Base-by-base conservation (phyloP, 495 filamentous ascomycete species). In the Aspergillus asperescens region DNA sequence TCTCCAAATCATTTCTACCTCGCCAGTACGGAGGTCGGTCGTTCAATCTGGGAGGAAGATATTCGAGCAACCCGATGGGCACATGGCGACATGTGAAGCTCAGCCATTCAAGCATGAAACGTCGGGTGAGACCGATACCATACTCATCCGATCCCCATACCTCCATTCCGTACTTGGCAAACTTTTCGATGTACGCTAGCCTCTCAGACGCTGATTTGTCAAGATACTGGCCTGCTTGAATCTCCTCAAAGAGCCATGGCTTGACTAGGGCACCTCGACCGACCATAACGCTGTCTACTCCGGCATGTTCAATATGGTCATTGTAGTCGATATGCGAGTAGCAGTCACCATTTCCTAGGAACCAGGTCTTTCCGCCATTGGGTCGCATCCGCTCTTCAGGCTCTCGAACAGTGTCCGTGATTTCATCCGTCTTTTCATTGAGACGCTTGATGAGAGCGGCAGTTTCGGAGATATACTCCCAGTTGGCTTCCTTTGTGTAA, bases 181-280 rank as follows among this genome's bases (percentile, higher is more conserved):
- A 98, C 61, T 89, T 88, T 68, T 92, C 87, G 15, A 98, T 71
- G 57, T 91, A 85, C n/a, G 72, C 68, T 32, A 98, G 72, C 28
- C 93, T 85, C 78, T 98, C 93, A 0, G 82, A 77, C 7, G 90
- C 86, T 13, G 87, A 86, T 63, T 97, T 98, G 73, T 98, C 93
- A 15, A 98, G 78, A 58, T 97, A 96, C 67, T 97, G 94, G 1
- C 88, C 86, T 28, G 80, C 77, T 54, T 86, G 82, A 53, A 98
- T 97, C 67, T 98, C 93, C 64, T 97, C 93, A 63, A 96, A 98
- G 44, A 98, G 69, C 93, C 93, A 98, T 1, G 94, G 90, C 71
- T 97, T 98, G 68, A 96, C 86, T 52, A 97, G 73, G 5, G 92
- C 91, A 38, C 92, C 92, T 48, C 92, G 84, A 12, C 81, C 92